Percentiles rank a stretch among this genome's conserved stretches.
Evolutionary conservation across 2,329 filamentous ascomycete genomes (phyloP).

Genomic region (Exutisphaerella laricina): DNA sequence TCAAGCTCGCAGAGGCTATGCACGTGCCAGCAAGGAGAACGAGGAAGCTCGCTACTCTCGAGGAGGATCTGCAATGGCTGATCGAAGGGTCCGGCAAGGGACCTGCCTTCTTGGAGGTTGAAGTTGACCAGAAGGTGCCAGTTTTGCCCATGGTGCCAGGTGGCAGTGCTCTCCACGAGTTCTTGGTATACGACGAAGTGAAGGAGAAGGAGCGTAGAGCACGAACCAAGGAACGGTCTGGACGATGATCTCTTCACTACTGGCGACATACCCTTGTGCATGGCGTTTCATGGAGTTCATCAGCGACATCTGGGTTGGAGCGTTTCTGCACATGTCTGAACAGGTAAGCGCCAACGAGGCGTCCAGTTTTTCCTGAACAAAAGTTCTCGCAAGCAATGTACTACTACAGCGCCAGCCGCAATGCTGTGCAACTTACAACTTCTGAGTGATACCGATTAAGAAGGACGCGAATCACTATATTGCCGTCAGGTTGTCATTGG

Average conservation of each 20-base stretch:
- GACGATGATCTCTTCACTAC: slow-evolving; percentile 25
- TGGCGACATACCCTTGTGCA: background rate
- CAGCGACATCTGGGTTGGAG: slow-evolving; percentile 1
- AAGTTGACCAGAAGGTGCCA: slow-evolving; percentile 83
- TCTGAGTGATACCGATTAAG: background rate
- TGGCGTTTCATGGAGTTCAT: slow-evolving; percentile 1
- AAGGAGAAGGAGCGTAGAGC: slow-evolving; percentile 38
- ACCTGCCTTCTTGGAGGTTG: slow-evolving; percentile 86
- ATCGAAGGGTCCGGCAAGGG: slow-evolving; percentile 68
- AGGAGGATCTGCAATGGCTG: slow-evolving; percentile 77
- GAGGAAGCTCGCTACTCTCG: slow-evolving; percentile 68
- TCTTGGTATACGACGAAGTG: slow-evolving; percentile 77
- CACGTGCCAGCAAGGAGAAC: slow-evolving; percentile 69
- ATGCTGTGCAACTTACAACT: background rate
- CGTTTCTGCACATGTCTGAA: slow-evolving; percentile 2
- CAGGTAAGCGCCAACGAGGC: background rate
- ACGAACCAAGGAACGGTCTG: slow-evolving; percentile 34
- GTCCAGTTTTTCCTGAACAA: background rate
- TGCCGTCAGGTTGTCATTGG: no score
- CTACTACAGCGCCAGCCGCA: background rate
- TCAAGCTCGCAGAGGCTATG: slow-evolving; percentile 90
- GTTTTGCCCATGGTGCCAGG: slow-evolving; percentile 97
- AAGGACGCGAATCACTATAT: no score
- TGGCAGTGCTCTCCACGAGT: slow-evolving; percentile 83
- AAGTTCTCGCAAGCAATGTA: slow-evolving; percentile 1